Conservation (phyloP, 2,329 filamentous ascomycete genomes). For the Fusarium floridanum region DNA sequence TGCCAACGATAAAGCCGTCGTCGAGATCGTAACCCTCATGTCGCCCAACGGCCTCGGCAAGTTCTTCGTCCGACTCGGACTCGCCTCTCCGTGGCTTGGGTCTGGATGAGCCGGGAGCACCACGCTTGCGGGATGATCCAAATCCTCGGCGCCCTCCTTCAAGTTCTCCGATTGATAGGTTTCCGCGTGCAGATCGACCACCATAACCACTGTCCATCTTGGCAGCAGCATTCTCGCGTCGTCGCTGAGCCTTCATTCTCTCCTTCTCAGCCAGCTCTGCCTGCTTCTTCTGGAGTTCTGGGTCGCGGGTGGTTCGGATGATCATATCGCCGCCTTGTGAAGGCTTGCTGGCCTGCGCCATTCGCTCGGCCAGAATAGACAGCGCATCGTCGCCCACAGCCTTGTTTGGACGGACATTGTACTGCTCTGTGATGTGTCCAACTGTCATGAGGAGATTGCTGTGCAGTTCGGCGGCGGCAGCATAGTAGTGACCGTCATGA, state of each 20-base stretch:
- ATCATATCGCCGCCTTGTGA: constrained; percentile 72
- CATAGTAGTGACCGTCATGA: constrained; percentile 81
- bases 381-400: constrained; percentile 79
- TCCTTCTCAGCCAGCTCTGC: constrained; percentile 83
- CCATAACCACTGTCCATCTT: constrained; percentile 71
- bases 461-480: constrained; percentile 77
- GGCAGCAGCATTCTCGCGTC: constrained; percentile 75
- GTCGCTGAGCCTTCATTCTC: constrained; percentile 73
- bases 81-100: constrained; percentile 70
- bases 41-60: constrained; percentile 70
- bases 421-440: constrained; percentile 81
- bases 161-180: constrained; percentile 76
- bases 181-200: constrained; percentile 63
- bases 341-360: constrained; percentile 73
- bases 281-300: constrained; percentile 79
- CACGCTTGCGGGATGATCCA: constrained; percentile 66
- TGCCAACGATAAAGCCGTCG: constrained; percentile 82
- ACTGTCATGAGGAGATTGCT: constrained; percentile 78
- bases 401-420: constrained; percentile 76
- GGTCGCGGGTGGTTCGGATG: constrained; percentile 78
- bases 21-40: constrained; percentile 84
- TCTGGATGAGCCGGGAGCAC: constrained; percentile 62
- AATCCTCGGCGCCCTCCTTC: constrained; percentile 70
- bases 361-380: constrained; percentile 73
- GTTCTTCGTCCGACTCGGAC: constrained; percentile 83